Conservation (phyloP, 2,329 filamentous ascomycete species). For the Fusarium buxicola region DNA sequence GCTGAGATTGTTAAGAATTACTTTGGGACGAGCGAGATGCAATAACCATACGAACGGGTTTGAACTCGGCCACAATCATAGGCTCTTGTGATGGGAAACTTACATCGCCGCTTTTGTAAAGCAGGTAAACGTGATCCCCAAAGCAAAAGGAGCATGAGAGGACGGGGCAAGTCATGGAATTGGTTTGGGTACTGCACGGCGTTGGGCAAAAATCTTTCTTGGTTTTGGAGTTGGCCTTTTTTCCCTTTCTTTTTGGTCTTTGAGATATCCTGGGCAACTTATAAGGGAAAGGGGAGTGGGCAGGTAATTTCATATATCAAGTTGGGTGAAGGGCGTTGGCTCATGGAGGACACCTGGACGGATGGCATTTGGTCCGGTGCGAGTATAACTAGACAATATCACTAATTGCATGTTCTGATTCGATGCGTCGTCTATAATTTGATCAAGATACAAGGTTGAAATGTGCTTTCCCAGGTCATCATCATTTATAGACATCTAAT, state of each 20-base stretch:
- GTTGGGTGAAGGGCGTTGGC: neutral
- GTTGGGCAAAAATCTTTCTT: conserved; percentile 29
- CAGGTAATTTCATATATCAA: neutral
- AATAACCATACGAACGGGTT: neutral
- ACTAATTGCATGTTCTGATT: conserved; percentile 5
- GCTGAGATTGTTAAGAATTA: conserved; percentile 46
- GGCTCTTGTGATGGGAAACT: neutral
- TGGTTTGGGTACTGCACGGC: conserved; percentile 18
- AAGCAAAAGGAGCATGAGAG: no score
- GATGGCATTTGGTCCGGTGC: neutral
- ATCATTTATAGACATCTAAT: no score
- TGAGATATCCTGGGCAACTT: conserved; percentile 21
- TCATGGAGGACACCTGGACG: conserved; percentile 6
- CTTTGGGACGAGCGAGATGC: conserved; percentile 29
- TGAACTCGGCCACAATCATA: neutral
- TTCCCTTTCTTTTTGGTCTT: conserved; percentile 5
- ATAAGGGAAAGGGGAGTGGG: neutral
- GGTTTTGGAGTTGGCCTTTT: conserved; percentile 5
- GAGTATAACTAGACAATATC: conserved; percentile 4
- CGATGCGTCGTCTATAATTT: neutral
- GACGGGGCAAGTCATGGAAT: neutral
- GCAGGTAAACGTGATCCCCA: no score
- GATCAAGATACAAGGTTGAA: no score
- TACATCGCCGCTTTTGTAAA: no score
- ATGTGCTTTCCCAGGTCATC: no score